A percentile compares a stretch with the other conserved stretches of the same genome.
Evolutionary conservation across 768 basidiomycete species (phyloP).

Genomic region (Hortiboletus flavorubellus): DNA sequence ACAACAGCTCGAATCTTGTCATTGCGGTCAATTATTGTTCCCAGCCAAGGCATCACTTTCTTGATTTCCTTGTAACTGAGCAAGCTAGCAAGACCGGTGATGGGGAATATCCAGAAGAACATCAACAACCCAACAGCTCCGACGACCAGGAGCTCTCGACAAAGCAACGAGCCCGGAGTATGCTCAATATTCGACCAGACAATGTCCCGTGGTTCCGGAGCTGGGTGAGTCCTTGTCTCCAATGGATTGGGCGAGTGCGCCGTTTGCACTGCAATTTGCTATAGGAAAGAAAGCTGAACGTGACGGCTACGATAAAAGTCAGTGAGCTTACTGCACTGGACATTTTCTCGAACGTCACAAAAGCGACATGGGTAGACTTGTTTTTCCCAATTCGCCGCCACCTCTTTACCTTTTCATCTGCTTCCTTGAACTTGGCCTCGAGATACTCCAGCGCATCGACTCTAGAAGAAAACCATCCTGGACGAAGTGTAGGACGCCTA

Average conservation of each 20-base stretch:
- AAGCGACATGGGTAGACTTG: constrained; percentile 79
- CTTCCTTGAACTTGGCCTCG: constrained; percentile 72
- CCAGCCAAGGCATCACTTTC: constrained; percentile 85
- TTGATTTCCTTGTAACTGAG: constrained; percentile 94
- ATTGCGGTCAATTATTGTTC: constrained; percentile 76
- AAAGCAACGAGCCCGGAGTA: constrained; percentile 51
- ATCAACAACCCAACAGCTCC: constrained; percentile 68
- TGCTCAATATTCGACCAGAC: constrained; percentile 90
- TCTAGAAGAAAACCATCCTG: constrained; percentile 67
- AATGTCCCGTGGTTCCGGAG: constrained; percentile 94
- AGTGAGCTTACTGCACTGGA: constrained; percentile 70
- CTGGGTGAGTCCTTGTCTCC: constrained; percentile 65
- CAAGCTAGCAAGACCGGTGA: constrained; percentile 79
- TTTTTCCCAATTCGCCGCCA: constrained; percentile 71
- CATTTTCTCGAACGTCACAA: constrained; percentile 97
- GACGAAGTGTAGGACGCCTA: constrained; percentile 71
- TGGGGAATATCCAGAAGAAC: constrained; percentile 91
- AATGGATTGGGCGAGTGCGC: constrained; percentile 70
- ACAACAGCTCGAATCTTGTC: constrained; percentile 81
- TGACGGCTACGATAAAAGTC: background rate
- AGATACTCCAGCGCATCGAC: constrained; percentile 91
- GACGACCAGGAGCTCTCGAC: constrained; percentile 72
- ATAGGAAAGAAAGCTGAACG: background rate
- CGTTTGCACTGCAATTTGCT: constrained; percentile 88
- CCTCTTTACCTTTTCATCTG: constrained; percentile 80